phyloP scores from a whole-genome alignment of 2,329 filamentous ascomycete genomes.

The Pyrenophora graminea region DNA sequence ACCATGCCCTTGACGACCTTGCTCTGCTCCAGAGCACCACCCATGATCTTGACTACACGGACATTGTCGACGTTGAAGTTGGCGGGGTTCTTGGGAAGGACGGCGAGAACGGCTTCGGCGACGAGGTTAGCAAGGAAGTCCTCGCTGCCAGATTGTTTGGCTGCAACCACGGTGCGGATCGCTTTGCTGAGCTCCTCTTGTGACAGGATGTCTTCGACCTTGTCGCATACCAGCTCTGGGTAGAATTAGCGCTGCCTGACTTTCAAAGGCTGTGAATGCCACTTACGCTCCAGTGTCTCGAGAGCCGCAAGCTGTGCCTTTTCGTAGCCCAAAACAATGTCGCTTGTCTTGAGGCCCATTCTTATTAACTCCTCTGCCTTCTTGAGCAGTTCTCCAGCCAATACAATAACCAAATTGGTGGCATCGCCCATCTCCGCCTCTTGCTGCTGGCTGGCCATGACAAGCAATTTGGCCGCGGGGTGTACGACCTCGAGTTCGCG shows the following conservation, averaged over 20 bases:
- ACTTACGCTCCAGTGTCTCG: constrained; percentile 73
- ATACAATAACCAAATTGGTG: constrained; percentile 93
- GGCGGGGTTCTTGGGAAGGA: constrained; percentile 90
- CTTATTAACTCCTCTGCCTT: constrained; percentile 96
- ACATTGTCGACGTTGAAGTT: constrained; percentile 99
- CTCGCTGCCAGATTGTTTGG: constrained; percentile 95
- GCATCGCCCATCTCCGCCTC: constrained; percentile 99
- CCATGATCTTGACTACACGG: constrained; percentile 99
- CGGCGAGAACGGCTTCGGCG: constrained; percentile 79
- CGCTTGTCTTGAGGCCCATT: constrained; percentile 97
- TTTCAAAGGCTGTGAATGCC: neutral
- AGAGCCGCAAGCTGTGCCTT: constrained; percentile 89
- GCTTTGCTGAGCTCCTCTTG: constrained; percentile 90
- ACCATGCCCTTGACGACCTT: constrained; percentile 98
- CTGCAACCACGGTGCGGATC: constrained; percentile 90
- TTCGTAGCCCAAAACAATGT: constrained; percentile 95
- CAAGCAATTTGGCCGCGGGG: constrained; percentile 93
- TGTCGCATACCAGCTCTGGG: constrained; percentile 82
- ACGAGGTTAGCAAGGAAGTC: constrained; percentile 85
- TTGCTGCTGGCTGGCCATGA: constrained; percentile 99
- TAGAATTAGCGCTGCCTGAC: constrained; percentile 18
- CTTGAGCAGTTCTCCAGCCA: constrained; percentile 92
- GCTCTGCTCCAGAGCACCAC: constrained; percentile 91
- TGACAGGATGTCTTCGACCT: constrained; percentile 80
- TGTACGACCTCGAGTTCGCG: constrained; percentile 98